Evolutionary conservation across 257 asterid species (phyloP), one percentile per base, ranked within the genome.

Genomic region (Solanum commersonii): DNA sequence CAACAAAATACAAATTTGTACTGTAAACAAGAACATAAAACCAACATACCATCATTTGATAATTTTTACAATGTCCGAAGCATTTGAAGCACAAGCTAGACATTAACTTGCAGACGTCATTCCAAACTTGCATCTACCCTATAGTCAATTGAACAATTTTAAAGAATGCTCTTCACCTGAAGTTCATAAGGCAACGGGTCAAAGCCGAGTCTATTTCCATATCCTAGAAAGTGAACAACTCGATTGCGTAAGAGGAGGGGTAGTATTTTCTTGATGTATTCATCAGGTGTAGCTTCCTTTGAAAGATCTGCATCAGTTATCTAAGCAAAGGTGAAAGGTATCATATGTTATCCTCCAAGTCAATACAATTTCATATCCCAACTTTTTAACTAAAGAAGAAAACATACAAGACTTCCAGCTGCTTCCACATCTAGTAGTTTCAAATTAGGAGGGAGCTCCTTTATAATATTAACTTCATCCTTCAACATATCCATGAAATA

Each of bases 161-260:
- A 49, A 82, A 18, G 70, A 49, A 82, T 18, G 85, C 42, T 49
- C 70, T 49, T 81, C 84, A 96, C 98, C 98, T 97, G 98, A 87
- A 97, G 92, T 86, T 95, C 92, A 87, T 89, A 87, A 78, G 99
- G 97, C 88, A 97, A 63, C 12, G 96, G 96, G 81, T 95, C 97
- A 83, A 97, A 97, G 16, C 98, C 98, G 23, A 97, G 98, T 9
- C 99, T 93, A 87, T 97, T 97, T 23, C 98, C 99, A 91, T 92
- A 97, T 91, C 99, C 99, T 35, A 97, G 98, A 89, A 97, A 94
- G 92, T 96, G 98, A 89, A 97, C 98, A 38, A 94, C 92, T 82
- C 94, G 92, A 88, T 95, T 95, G 38, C 88, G 95, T 88, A 85
- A 27, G 83, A 97, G 91, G 87, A 95, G 88, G 31, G 98, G 99